Percentiles rank a stretch among this genome's conserved stretches.
phyloP scores from a whole-genome alignment of 768 basidiomycete genomes.

The Phaeotremella skinneri region DNA sequence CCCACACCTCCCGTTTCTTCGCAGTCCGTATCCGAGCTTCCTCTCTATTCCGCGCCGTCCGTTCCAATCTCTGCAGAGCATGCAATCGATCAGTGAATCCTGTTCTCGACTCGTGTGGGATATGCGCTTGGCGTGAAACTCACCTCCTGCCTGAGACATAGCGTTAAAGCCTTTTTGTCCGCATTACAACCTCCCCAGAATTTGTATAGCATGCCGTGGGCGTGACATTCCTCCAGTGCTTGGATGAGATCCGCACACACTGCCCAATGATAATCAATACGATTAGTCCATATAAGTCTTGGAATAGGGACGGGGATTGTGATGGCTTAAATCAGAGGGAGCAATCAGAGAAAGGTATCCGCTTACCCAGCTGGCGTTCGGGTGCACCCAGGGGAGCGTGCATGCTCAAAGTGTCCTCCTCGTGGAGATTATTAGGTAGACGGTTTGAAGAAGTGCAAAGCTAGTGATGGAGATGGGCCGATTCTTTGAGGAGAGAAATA shows the following conservation, averaged over 20 bases:
- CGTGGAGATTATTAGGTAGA: too few species aligned
- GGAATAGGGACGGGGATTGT: background rate
- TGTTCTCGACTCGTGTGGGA: background rate
- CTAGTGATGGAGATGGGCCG: too few species aligned
- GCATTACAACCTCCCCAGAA: conserved; percentile 42
- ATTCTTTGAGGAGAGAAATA: too few species aligned
- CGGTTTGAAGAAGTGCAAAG: too few species aligned
- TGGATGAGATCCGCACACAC: conserved; percentile 46
- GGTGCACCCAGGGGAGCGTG: conserved; percentile 39
- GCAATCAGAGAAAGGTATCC: too few species aligned
- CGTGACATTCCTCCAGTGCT: conserved; percentile 47
- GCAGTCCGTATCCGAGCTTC: conserved; percentile 36
- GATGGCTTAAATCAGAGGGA: too few species aligned
- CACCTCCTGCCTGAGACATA: conserved; percentile 49
- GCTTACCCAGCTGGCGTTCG: conserved; percentile 38
- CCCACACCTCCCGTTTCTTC: conserved; percentile 47
- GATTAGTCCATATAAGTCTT: background rate
- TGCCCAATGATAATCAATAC: conserved; percentile 1
- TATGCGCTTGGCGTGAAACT: conserved; percentile 8
- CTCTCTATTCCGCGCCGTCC: conserved; percentile 45
- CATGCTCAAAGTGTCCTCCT: conserved; percentile 20
- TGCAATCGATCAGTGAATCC: background rate
- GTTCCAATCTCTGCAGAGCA: conserved; percentile 36
- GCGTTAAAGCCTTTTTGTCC: conserved; percentile 33
- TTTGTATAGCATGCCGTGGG: conserved; percentile 35